Evolutionary conservation across 768 basidiomycete species (phyloP), one percentile per base, ranked within the genome.

Genomic region (Cystofilobasidium ferigula): DNA sequence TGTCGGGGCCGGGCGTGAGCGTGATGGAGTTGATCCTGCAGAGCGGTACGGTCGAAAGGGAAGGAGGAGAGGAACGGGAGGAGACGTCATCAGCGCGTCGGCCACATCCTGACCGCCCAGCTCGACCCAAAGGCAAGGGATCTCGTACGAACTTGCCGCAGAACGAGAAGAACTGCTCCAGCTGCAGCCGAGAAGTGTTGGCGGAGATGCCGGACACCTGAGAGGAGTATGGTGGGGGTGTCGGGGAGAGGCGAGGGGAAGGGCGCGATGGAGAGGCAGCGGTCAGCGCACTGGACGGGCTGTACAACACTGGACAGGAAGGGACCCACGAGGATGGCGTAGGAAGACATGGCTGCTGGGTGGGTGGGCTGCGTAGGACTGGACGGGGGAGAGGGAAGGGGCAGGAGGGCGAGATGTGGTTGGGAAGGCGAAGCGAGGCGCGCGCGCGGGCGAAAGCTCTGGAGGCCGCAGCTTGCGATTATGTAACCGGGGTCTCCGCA

Each of bases 141-240:
- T 30, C 1, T 43, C 13, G 35, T 20, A 62, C 61, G 24, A 0
- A 66, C 64, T 57, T 42, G 79, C 92, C 92, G 73, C 91, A 95
- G 78, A 94, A 95, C 3, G 72, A 73, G 71, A 74, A 75, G 69
- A 75, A 76, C 67, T 87, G 67, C 70, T 83, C 77, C 62, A 97
- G 80, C 66, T 87, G 82, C 24, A 78, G 73, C 73, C 87, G 78
- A 28, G 82, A 84, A 16, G 88, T 91, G 45, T 78, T 76, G 1
- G 84, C 74, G 7, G 86, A 77, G 73, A 95, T 82, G 57, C 82
- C 82, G 24, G 86, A 81, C 59, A 94, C 89, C 87, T 90, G 69
- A 28, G 20, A 40, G 38, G 34, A 35, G 20, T 20, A 36, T 26
- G 38, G 61, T 36, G 12, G 36, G 32, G 36, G 47, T 24, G 0